Base-by-base conservation (phyloP, 2,329 filamentous ascomycete species). In the Aspergillus melleus region DNA sequence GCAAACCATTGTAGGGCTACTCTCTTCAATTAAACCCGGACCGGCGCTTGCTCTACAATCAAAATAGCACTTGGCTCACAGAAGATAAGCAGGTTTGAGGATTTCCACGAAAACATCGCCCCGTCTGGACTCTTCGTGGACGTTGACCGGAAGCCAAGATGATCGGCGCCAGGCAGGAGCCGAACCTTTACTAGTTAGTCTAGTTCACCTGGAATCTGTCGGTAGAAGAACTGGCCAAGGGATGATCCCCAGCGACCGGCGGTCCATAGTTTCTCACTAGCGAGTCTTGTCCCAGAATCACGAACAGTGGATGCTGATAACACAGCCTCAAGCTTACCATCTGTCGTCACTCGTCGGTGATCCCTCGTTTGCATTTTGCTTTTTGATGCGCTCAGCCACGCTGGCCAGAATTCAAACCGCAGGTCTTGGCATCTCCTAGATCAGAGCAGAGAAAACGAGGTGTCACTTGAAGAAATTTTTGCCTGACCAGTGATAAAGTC, bases 321-420 rank as follows among this genome's bases (percentile, higher is more conserved):
- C 64, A 66, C 62, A 66, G 64, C 64, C 64, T 57, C 60, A 56
- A 50, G 36, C 36, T 57, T 56, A 10, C 54, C 53, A 53, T 64
- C 30, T 61, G 55, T 56, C 24, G 44, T 24, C 44, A 42, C 50
- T 58, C 24, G 19, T 24, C 44, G 30, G 52, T 56, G 49, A 49
- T 50, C 30, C 32, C 20, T 52, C 49, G 49, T 50, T 53, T 53
- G 36, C 58, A 36, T 22, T 26, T 29, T 29, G 32, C 26, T 29
- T 55, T 26, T 55, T 47, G 49, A 46, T 47, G 11, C 44, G 20
- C 44, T 47, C 19, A 22, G 44, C 44, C 44, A 47, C 44, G 44
- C 44, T 47, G 22, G 44, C 19, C 44, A 47, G 44, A 47, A 20
- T 47, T 47, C 9, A 12, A 20, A 20, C 20, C 4, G 44, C 44